Conservation (phyloP, 1,284 basidiomycete species). For the Prillingera fragicola region DNA sequence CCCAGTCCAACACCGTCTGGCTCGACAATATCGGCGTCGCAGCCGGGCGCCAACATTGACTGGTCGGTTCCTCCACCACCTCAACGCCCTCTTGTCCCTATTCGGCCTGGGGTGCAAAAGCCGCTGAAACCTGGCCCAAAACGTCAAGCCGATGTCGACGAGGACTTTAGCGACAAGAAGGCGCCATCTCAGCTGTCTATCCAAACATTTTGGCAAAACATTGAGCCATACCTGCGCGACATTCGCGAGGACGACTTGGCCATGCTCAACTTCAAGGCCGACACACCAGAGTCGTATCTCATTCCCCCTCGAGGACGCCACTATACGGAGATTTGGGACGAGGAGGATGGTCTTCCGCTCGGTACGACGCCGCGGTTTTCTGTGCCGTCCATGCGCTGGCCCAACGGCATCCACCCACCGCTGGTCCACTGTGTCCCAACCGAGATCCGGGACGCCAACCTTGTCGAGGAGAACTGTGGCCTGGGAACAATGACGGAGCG, state of each 20-base stretch:
- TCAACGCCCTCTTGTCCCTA: constrained; percentile 54
- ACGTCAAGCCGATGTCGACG: constrained; percentile 69
- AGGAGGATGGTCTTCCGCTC: constrained; percentile 62
- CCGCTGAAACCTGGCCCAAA: constrained; percentile 71
- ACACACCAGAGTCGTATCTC: constrained; percentile 77
- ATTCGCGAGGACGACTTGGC: constrained; percentile 87
- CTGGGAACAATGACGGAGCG: constrained; percentile 44
- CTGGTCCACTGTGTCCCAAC: constrained; percentile 10
- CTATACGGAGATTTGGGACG: constrained; percentile 86
- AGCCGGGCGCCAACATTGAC: constrained; percentile 43
- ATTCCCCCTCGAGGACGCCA: constrained; percentile 83
- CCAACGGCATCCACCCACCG: constrained; percentile 5
- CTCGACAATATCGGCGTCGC: constrained; percentile 26
- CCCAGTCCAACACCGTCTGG: constrained; percentile 48
- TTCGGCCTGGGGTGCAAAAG: constrained; percentile 61
- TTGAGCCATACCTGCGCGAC: constrained; percentile 77
- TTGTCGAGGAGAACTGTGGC: constrained; percentile 40
- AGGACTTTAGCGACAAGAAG: constrained; percentile 80
- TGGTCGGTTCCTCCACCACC: constrained; percentile 34
- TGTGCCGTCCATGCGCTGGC: constrained; percentile 32
- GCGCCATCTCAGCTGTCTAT: constrained; percentile 54
- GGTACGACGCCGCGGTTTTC: constrained; percentile 32
- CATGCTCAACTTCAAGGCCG: constrained; percentile 74
- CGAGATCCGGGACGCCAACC: constrained; percentile 39
- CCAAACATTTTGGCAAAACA: constrained; percentile 69